These are phyloP conservation scores for Nemania abortiva DNA, from an alignment of 2,329 filamentous ascomycete genomes.

Conservation along the genomic window DNA sequence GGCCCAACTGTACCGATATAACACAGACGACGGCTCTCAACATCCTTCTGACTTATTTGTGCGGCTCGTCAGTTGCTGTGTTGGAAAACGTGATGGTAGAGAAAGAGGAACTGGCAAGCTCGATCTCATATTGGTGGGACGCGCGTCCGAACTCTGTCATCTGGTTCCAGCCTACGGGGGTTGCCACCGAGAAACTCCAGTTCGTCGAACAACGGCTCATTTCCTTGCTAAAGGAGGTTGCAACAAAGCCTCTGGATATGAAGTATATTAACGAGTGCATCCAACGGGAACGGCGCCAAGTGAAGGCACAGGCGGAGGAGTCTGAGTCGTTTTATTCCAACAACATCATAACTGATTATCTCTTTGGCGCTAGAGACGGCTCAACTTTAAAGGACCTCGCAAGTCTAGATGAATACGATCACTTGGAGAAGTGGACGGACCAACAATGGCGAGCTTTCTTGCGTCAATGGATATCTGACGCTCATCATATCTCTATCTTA, in stretches of 20 bases:
- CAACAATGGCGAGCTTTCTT: constrained; percentile 85
- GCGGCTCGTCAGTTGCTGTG: constrained; percentile 91
- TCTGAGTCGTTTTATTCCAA: constrained; percentile 84
- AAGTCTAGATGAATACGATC: constrained; percentile 71
- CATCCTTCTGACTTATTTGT: constrained; percentile 85
- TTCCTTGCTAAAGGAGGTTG: constrained; percentile 83
- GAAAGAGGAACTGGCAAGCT: constrained; percentile 90
- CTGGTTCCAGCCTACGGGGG: constrained; percentile 86
- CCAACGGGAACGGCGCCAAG: constrained; percentile 80
- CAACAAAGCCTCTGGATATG: constrained; percentile 86
- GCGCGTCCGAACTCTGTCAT: constrained; percentile 84
- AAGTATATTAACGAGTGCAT: constrained; percentile 90
- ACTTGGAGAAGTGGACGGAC: constrained; percentile 83
- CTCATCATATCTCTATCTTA: constrained; percentile 87
- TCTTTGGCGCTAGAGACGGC: constrained; percentile 89
- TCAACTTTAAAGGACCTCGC: constrained; percentile 75
- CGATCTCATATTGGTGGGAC: constrained; percentile 83
- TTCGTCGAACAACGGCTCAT: constrained; percentile 89
- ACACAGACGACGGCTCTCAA: constrained; percentile 78
- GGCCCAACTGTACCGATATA: constrained; percentile 81
- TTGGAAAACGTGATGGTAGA: constrained; percentile 94
- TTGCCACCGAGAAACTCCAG: constrained; percentile 85
- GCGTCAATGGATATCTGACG: constrained; percentile 85
- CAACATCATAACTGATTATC: constrained; percentile 89
- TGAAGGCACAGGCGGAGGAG: constrained; percentile 86